These are phyloP conservation scores for Trichothecium roseum DNA, from an alignment of 2,329 filamentous ascomycete species.

Conservation along the genomic window DNA sequence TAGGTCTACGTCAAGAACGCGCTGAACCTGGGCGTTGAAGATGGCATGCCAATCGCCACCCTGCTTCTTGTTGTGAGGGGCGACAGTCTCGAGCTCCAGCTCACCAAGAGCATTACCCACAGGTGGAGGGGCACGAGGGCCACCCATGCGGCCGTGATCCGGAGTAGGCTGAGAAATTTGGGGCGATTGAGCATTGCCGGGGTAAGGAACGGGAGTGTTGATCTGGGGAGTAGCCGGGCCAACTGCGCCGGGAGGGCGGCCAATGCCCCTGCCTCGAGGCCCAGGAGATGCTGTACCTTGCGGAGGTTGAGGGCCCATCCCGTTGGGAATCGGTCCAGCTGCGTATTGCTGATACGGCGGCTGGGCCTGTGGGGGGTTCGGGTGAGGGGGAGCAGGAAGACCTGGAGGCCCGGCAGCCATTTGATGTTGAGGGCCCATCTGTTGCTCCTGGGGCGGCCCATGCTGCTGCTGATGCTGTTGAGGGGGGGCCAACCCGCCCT, in stretches of 20 bases:
- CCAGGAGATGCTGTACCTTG: slow-evolving; percentile 81
- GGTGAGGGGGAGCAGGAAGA: slow-evolving; percentile 45
- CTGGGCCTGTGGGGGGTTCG: slow-evolving; percentile 21
- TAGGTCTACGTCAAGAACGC: slow-evolving; percentile 84
- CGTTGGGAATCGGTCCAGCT: slow-evolving; percentile 47
- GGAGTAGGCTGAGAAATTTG: slow-evolving; percentile 78
- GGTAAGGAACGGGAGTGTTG: slow-evolving; percentile 77
- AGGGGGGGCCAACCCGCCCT: slow-evolving; percentile 76
- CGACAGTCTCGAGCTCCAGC: slow-evolving; percentile 75
- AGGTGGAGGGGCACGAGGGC: slow-evolving; percentile 37
- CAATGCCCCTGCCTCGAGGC: slow-evolving; percentile 54
- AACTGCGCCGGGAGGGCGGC: slow-evolving; percentile 49
- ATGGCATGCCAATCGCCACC: slow-evolving; percentile 92
- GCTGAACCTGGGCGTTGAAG: slow-evolving; percentile 86
- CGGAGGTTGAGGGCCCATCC: slow-evolving; percentile 71
- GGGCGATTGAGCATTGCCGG: slow-evolving; percentile 71
- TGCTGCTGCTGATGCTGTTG: slow-evolving; percentile 49
- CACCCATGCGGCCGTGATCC: slow-evolving; percentile 47
- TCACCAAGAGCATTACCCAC: slow-evolving; percentile 65
- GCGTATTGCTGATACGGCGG: slow-evolving; percentile 62
- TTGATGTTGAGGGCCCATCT: slow-evolving; percentile 35
- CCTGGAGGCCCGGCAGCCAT: slow-evolving; percentile 70
- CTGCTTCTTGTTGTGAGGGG: slow-evolving; percentile 78
- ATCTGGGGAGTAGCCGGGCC: slow-evolving; percentile 81
- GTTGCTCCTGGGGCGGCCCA: slow-evolving; percentile 60